Conservation (phyloP, 768 basidiomycete species). For the Mycena maculata region DNA sequence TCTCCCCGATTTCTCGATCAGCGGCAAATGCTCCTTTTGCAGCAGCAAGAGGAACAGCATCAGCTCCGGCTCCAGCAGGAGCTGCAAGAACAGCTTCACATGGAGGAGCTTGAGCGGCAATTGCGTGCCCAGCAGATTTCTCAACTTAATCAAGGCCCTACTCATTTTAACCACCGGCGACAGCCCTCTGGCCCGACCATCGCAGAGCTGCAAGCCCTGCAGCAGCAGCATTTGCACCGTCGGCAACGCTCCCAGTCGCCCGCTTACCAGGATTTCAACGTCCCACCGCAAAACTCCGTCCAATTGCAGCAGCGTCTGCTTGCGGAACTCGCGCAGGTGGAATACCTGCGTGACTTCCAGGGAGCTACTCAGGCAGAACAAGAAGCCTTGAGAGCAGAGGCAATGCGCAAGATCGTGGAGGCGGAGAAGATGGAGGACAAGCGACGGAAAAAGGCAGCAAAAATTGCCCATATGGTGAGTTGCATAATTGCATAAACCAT, state of each 20-base stretch:
- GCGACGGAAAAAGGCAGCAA: conserved; percentile 81
- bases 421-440: conserved; percentile 91
- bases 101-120: conserved; percentile 76
- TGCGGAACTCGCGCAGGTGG: conserved; percentile 80
- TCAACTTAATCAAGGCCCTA: conserved; percentile 57
- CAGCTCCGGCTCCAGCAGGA: conserved; percentile 69
- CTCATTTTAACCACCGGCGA: conserved; percentile 52
- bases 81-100: conserved; percentile 70
- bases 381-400: conserved; percentile 79
- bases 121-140: conserved; percentile 65
- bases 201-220: conserved; percentile 59
- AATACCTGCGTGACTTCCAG: conserved; percentile 74
- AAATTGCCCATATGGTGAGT: conserved; percentile 89
- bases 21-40: conserved; percentile 74
- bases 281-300: conserved; percentile 66
- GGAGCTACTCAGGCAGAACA: conserved; percentile 70
- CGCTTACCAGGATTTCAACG: conserved; percentile 63
- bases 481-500: background rate
- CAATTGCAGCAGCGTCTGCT: conserved; percentile 82
- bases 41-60: conserved; percentile 75
- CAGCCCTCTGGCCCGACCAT: conserved; percentile 59
- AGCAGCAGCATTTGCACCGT: conserved; percentile 64
- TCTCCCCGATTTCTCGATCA: conserved; percentile 85
- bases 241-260: conserved; percentile 61
- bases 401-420: conserved; percentile 90